Percentiles rank a stretch among this genome's conserved stretches.
Conservation (phyloP, 768 basidiomycete species). For the Lentinula edodes region DNA sequence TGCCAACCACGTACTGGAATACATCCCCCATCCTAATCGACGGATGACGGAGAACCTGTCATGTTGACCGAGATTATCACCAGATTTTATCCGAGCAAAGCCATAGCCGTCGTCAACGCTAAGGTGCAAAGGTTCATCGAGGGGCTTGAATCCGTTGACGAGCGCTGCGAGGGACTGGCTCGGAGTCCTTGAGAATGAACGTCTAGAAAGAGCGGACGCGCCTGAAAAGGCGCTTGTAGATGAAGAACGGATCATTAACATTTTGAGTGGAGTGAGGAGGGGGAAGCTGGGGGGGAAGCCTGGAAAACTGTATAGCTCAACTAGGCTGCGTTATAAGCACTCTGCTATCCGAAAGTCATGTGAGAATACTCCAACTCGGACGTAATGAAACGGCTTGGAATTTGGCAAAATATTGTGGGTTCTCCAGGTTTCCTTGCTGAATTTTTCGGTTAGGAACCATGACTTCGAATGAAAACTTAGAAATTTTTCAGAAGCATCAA, state of each 20-base stretch:
- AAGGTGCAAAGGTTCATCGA: constrained; percentile 23
- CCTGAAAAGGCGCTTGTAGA: constrained; percentile 3
- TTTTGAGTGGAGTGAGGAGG: not conserved
- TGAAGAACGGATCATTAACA: not conserved
- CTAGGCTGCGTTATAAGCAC: not conserved
- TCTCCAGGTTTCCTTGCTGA: not conserved
- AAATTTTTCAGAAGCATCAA: not conserved
- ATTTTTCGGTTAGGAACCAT: not conserved
- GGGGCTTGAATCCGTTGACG: constrained; percentile 1
- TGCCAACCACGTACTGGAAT: constrained; percentile 25
- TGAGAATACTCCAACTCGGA: not conserved
- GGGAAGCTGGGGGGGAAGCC: not conserved
- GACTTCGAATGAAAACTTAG: not conserved
- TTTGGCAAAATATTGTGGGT: not conserved
- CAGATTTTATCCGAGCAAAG: constrained; percentile 19
- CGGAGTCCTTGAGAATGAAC: constrained; percentile 1
- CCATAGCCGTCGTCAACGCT: constrained; percentile 21
- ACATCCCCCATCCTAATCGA: constrained; percentile 27
- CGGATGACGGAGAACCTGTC: constrained; percentile 18
- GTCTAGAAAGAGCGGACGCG: constrained; percentile 6
- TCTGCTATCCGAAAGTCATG: not conserved
- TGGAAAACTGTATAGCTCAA: not conserved
- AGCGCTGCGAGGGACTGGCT: not conserved
- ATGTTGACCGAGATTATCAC: constrained; percentile 19
- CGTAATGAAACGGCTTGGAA: not conserved